phyloP scores from a whole-genome alignment of 179 eudicot genomes.

The Corrigiola litoralis region DNA sequence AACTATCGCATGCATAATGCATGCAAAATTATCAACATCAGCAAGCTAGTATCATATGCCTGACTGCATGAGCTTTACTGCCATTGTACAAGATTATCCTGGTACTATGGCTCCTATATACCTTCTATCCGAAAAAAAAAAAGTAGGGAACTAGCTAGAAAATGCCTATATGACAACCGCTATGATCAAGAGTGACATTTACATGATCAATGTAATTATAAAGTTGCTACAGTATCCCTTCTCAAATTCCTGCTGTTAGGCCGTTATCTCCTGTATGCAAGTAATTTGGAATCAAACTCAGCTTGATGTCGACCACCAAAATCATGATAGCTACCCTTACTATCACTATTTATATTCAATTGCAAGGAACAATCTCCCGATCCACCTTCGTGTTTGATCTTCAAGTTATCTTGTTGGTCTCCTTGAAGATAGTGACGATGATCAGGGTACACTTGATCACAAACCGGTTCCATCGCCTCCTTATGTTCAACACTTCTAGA shows the following conservation, averaged over 20 bases:
- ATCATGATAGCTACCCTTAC: conserved; percentile 1
- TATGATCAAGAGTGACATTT: not conserved
- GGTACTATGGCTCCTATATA: no score
- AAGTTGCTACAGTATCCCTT: not conserved
- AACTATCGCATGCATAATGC: no score
- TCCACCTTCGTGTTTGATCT: conserved; percentile 23
- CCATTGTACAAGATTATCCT: no score
- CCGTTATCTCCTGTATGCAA: conserved; percentile 23
- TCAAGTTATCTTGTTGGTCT: conserved; percentile 2
- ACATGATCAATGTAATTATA: not conserved
- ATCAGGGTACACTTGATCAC: conserved; percentile 9
- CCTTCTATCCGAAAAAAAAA: no score
- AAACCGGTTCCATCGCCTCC: conserved; percentile 9
- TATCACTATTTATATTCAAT: conserved; percentile 19
- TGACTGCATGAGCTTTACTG: no score
- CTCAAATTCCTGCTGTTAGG: not conserved
- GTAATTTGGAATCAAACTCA: conserved; percentile 24
- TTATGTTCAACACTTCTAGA: not conserved
- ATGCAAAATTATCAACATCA: no score
- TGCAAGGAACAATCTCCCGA: conserved; percentile 25
- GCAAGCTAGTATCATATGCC: no score
- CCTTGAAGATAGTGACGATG: not conserved
- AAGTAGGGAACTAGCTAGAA: no score
- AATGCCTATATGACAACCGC: no score
- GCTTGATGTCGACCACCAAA: conserved; percentile 8